Base-by-base conservation (phyloP, 78 protist species). In the Parvularia atlantis region DNA sequence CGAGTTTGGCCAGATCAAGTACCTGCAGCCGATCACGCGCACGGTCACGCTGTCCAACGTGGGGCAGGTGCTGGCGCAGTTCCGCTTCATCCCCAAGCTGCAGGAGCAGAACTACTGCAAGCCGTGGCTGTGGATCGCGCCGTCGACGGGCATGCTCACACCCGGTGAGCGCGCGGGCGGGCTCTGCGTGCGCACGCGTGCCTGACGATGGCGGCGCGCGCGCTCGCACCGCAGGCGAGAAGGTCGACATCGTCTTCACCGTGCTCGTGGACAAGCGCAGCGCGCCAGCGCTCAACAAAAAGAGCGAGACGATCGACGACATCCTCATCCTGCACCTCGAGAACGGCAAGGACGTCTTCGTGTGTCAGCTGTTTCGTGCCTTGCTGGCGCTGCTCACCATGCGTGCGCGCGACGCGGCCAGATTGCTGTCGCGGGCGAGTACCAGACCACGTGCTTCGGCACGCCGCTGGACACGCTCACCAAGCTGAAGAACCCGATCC, bases 271-370 rank as follows among this genome's bases (percentile, higher is more conserved):
- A 10, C 46, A 41, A 41, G 4, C 46, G 46, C 54, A 9, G n/a
- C n/a, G 59, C 81, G 2, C 71, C 16, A 37, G 69, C 7, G 26
- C 72, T 84, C 56, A 84, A 88, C 68, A 33, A 62, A 0, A 63
- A 40, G 31, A 30, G 40, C 31, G 84, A 85, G 16, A 14, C 62
- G 31, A 60, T 89, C 69, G 84, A 81, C 33, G 90, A 85, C 59
- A 83, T 86, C 20, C 75, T 89, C 36, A 85, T 89, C 53, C 66
- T 89, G 54, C 86, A 81, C 48, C 61, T 89, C 33, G 81, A 86
- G 40, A 74, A 84, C 61, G 90, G 93, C 43, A 82, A 73, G 60
- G 89, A 89, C 69, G 57, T 76, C 63, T 89, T 84, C 31, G 65
- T 80, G 10, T 10, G n/a, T n/a, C n/a, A n/a, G n/a, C 31, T 69